These are phyloP conservation scores for Aspergillus awamori DNA, from an alignment of 2,329 filamentous ascomycete species.

Conservation along the genomic window DNA sequence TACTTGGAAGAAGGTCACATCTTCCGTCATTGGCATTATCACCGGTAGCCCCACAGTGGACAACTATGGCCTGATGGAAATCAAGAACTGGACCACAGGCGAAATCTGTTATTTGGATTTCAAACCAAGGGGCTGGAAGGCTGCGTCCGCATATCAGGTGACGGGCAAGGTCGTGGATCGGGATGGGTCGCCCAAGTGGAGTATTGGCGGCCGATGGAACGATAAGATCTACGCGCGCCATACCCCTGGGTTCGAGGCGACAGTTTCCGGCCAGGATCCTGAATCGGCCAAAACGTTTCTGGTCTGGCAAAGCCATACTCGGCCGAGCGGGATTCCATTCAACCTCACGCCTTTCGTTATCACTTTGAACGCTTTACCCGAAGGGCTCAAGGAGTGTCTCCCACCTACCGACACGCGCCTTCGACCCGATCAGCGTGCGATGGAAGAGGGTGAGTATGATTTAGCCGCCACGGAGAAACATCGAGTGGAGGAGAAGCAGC, in stretches of 20 bases:
- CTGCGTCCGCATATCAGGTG: constrained; percentile 85
- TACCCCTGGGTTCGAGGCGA: constrained; percentile 83
- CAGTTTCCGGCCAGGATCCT: constrained; percentile 57
- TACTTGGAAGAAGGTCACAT: constrained; percentile 98
- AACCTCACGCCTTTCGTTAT: constrained; percentile 96
- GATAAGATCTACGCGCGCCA: constrained; percentile 93
- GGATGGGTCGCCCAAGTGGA: constrained; percentile 80
- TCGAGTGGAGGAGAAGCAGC: constrained; percentile 87
- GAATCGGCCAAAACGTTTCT: constrained; percentile 74
- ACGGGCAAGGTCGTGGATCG: constrained; percentile 81
- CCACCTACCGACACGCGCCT: constrained; percentile 93
- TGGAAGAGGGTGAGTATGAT: constrained; percentile 98
- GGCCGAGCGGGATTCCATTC: constrained; percentile 86
- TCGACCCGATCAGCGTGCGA: constrained; percentile 90
- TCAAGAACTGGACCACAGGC: constrained; percentile 96
- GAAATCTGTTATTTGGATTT: constrained; percentile 90
- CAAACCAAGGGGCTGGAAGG: constrained; percentile 95
- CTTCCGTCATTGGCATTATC: constrained; percentile 97
- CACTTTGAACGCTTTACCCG: constrained; percentile 88
- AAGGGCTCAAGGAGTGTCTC: constrained; percentile 74
- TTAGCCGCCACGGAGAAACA: constrained; percentile 93
- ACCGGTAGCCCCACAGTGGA: constrained; percentile 96
- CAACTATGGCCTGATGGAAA: constrained; percentile 95
- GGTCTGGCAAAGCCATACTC: constrained; percentile 85
- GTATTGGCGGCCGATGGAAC: constrained; percentile 93